A percentile compares a stretch with the other conserved stretches of the same genome.
These are phyloP conservation scores for Desmodesmus armatus DNA, from an alignment of 139 green algal species.

Conservation along the genomic window DNA sequence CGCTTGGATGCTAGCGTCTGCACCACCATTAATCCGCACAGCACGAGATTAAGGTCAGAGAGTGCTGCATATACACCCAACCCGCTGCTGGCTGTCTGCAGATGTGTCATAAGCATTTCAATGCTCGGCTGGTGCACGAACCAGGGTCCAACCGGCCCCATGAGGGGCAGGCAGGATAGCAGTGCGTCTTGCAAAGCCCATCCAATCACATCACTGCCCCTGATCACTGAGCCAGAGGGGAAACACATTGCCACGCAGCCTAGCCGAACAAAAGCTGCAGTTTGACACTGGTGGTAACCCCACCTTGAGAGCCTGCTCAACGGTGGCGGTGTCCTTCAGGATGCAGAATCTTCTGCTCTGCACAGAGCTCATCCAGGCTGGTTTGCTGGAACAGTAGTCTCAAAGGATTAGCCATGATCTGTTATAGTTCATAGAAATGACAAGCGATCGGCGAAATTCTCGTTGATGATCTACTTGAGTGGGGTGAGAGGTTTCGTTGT, in stretches of 20 bases:
- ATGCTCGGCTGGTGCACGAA: not conserved
- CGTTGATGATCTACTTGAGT: too few species aligned
- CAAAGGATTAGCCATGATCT: not conserved
- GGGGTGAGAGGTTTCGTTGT: too few species aligned
- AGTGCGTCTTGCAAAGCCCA: not conserved
- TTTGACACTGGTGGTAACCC: too few species aligned
- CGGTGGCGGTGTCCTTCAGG: conserved; percentile 50
- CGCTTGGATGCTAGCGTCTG: conserved; percentile 70
- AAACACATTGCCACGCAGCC: too few species aligned
- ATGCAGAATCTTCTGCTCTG: conserved; percentile 34
- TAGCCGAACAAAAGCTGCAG: too few species aligned
- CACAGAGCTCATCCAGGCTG: conserved; percentile 34
- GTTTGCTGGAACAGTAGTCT: conserved; percentile 42
- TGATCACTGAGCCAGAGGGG: too few species aligned
- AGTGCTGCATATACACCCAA: not conserved
- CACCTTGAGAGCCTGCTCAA: conserved; percentile 63
- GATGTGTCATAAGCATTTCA: not conserved
- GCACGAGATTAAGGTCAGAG: not conserved
- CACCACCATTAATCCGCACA: not conserved
- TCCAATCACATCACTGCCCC: too few species aligned
- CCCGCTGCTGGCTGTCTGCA: not conserved
- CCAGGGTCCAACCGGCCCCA: not conserved
- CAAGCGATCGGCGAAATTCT: too few species aligned
- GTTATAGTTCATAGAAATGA: too few species aligned
- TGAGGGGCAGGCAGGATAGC: not conserved